Evolutionary conservation across 2,329 filamentous ascomycete species (phyloP).

Genomic region (Trichoderma oligosporum): DNA sequence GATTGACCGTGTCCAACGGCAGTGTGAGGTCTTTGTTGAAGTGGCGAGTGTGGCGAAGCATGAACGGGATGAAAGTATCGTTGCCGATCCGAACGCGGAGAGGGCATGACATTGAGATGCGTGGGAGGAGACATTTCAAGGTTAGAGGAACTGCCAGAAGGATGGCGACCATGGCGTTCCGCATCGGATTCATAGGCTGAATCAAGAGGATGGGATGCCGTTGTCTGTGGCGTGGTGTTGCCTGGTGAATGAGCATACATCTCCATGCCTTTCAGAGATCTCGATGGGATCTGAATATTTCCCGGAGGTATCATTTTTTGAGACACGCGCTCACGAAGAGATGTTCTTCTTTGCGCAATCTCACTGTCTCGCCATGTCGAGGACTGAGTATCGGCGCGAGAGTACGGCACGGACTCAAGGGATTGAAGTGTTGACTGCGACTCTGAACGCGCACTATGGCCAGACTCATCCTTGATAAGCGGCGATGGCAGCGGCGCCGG

Average conservation of each 20-base stretch:
- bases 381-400: neutral
- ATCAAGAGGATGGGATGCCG: slow-evolving; percentile 36
- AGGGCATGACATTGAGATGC: slow-evolving; percentile 28
- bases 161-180: slow-evolving; percentile 37
- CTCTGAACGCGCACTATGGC: slow-evolving; percentile 3
- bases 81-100: slow-evolving; percentile 36
- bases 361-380: slow-evolving; percentile 5
- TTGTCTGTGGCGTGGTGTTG: slow-evolving; percentile 33
- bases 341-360: slow-evolving; percentile 35
- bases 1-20: slow-evolving; percentile 33
- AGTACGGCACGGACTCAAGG: neutral
- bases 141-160: slow-evolving; percentile 35
- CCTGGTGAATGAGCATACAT: slow-evolving; percentile 27
- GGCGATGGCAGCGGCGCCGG: slow-evolving; percentile 45
- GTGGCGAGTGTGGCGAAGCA: slow-evolving; percentile 59
- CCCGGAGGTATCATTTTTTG: slow-evolving; percentile 50
- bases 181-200: slow-evolving; percentile 48
- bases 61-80: slow-evolving; percentile 61
- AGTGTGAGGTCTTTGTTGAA: slow-evolving; percentile 58
- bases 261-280: slow-evolving; percentile 22
- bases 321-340: slow-evolving; percentile 52
- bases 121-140: slow-evolving; percentile 25
- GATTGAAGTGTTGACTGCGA: slow-evolving; percentile 26
- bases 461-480: slow-evolving; percentile 30
- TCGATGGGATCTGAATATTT: slow-evolving; percentile 51